A percentile compares a stretch with the other conserved stretches of the same genome.
Conservation (phyloP, 1,284 basidiomycete genomes). For the Hemileia vastatrix region DNA sequence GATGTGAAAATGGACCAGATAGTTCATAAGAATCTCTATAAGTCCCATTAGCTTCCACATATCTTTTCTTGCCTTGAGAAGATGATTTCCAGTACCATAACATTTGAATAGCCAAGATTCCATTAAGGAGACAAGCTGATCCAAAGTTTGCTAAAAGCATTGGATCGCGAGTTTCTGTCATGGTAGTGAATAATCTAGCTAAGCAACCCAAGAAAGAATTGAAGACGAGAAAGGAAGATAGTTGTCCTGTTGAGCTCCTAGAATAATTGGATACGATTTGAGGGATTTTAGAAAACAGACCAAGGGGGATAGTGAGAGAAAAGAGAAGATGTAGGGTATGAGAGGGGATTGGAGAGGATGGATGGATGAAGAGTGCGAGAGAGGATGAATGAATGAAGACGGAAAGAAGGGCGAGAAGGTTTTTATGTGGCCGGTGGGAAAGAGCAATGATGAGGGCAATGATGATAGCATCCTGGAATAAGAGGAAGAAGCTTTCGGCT, state of each 20-base stretch:
- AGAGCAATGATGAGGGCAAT: slow-evolving; percentile 37
- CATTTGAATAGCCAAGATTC: slow-evolving; percentile 68
- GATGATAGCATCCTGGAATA: slow-evolving; percentile 46
- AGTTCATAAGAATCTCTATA: too few relatives aligned
- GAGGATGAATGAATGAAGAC: slow-evolving; percentile 14
- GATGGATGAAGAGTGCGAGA: background rate
- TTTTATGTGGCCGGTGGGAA: slow-evolving; percentile 62
- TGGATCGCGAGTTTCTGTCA: slow-evolving; percentile 68
- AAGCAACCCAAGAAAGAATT: slow-evolving; percentile 72
- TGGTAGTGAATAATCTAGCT: slow-evolving; percentile 78
- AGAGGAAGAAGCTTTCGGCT: slow-evolving; percentile 72
- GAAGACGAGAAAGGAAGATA: slow-evolving; percentile 76
- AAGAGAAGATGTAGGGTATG: slow-evolving; percentile 55
- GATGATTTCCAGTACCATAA: slow-evolving; percentile 52
- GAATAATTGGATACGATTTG: slow-evolving; percentile 71
- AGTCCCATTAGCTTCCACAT: too few relatives aligned
- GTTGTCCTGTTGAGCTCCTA: slow-evolving; percentile 69
- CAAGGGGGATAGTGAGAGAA: slow-evolving; percentile 68
- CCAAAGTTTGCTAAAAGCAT: slow-evolving; percentile 70
- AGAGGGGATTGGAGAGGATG: slow-evolving; percentile 18
- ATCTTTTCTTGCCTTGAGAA: too few relatives aligned
- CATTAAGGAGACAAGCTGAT: slow-evolving; percentile 66
- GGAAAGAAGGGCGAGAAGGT: slow-evolving; percentile 49
- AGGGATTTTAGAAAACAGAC: slow-evolving; percentile 73
- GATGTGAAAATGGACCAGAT: too few relatives aligned